phyloP scores from a whole-genome alignment of 2,329 filamentous ascomycete genomes.

The Fusarium subglutinans region DNA sequence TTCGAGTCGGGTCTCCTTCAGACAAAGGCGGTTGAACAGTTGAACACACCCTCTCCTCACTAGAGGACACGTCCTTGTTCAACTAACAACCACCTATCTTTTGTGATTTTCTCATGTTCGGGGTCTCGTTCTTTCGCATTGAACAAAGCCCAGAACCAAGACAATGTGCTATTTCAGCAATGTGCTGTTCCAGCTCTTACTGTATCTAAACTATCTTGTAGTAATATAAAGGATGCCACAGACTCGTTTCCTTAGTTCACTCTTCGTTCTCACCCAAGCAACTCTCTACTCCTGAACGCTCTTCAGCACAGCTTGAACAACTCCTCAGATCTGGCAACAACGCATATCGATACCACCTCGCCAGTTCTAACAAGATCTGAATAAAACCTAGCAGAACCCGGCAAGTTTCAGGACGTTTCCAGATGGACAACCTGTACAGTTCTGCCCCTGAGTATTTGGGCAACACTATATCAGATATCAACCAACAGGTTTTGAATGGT shows the following conservation, averaged over 20 bases:
- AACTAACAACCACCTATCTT: not conserved
- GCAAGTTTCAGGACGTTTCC: not conserved
- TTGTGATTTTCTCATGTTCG: conserved; percentile 3
- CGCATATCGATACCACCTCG: not conserved
- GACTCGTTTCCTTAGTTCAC: not conserved
- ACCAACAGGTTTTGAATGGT: not conserved
- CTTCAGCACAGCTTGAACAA: not conserved
- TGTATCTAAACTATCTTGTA: not conserved
- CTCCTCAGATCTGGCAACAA: not conserved
- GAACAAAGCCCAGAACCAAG: conserved; percentile 21
- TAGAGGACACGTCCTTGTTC: conserved; percentile 15
- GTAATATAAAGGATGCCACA: conserved; percentile 16
- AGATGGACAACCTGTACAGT: not conserved
- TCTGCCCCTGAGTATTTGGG: not conserved
- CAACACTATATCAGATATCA: not conserved
- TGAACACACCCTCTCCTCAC: conserved; percentile 12
- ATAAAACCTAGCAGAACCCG: not conserved
- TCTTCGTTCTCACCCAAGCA: not conserved
- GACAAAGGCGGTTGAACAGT: conserved; percentile 26
- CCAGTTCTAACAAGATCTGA: not conserved
- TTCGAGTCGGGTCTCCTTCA: not conserved
- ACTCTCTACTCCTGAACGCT: not conserved
- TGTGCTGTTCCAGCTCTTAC: not conserved
- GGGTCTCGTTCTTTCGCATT: not conserved
- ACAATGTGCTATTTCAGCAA: conserved; percentile 19